Evolutionary conservation across 768 basidiomycete genomes (phyloP).

Genomic region (Lactifluus echinatus): DNA sequence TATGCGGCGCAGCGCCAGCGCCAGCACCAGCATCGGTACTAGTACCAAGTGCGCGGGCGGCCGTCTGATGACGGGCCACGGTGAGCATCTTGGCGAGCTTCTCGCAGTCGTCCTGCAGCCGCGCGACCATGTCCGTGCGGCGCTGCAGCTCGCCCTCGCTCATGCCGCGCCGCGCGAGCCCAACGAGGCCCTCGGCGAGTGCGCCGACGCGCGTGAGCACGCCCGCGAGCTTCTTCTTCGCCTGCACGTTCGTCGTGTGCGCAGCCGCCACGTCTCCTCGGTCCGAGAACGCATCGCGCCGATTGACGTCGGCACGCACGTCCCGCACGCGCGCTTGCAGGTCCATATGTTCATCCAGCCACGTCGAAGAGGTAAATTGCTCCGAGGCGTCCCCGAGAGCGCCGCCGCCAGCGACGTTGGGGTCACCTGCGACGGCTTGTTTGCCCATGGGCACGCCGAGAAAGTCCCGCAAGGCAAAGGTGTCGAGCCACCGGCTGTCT

Average conservation of each 20-base stretch:
- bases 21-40: too few species aligned
- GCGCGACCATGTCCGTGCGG: conserved; percentile 80
- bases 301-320: conserved; percentile 78
- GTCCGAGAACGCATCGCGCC: conserved; percentile 76
- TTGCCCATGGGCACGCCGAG: conserved; percentile 69
- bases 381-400: conserved; percentile 25
- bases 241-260: conserved; percentile 73
- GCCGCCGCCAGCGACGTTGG: conserved; percentile 18
- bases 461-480: conserved; percentile 76
- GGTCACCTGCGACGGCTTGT: conserved; percentile 20
- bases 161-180: conserved; percentile 61
- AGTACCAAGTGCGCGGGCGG: conserved; percentile 32
- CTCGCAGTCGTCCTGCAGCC: conserved; percentile 86
- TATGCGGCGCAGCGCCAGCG: conserved; percentile 31
- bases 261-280: conserved; percentile 65
- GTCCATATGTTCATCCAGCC: conserved; percentile 85
- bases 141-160: conserved; percentile 88
- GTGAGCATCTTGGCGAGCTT: conserved; percentile 81
- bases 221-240: conserved; percentile 77
- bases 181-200: conserved; percentile 60
- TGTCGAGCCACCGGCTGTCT: conserved; percentile 77
- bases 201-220: conserved; percentile 64
- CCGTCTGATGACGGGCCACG: conserved; percentile 44
- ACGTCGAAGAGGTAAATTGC: conserved; percentile 67
- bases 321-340: conserved; percentile 70